These are phyloP conservation scores for Paraconiothyrium brasiliense DNA, from an alignment of 2,329 filamentous ascomycete genomes.

Conservation along the genomic window DNA sequence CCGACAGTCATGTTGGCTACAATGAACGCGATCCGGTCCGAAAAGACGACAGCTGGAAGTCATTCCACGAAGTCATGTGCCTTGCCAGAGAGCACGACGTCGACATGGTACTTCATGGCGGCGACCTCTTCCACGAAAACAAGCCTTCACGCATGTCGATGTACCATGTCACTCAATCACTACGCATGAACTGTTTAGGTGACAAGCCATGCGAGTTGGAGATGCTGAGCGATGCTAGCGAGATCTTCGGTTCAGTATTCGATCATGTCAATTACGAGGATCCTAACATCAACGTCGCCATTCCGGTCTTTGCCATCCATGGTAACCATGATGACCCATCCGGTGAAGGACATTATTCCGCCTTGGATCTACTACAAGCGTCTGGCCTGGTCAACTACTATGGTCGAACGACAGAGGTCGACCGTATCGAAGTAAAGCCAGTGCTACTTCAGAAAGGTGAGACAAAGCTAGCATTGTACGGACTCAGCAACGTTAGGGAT, in stretches of 20 bases:
- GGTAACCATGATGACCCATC: conserved; percentile 98
- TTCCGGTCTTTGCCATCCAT: conserved; percentile 97
- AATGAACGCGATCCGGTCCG: conserved; percentile 91
- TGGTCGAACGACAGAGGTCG: conserved; percentile 87
- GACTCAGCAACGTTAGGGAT: conserved; percentile 94
- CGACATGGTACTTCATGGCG: conserved; percentile 95
- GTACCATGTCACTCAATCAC: conserved; percentile 95
- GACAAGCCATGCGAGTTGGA: conserved; percentile 96
- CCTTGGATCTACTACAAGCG: conserved; percentile 88
- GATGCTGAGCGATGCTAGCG: conserved; percentile 90
- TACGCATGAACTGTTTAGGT: conserved; percentile 92
- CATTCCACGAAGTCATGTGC: conserved; percentile 94
- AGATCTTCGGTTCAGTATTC: conserved; percentile 88
- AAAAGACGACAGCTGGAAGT: conserved; percentile 97
- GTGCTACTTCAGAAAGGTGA: conserved; percentile 91
- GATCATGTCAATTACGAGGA: conserved; percentile 98
- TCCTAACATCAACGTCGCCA: conserved; percentile 94
- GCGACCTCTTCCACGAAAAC: conserved; percentile 97
- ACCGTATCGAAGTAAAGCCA: conserved; percentile 92
- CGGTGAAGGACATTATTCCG: conserved; percentile 92
- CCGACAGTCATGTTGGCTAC: conserved; percentile 97
- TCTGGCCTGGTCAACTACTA: conserved; percentile 96
- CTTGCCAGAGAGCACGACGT: conserved; percentile 88
- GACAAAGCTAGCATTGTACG: conserved; percentile 92
- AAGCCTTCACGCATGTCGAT: conserved; percentile 95